These are phyloP conservation scores for Leccinum insolens DNA, from an alignment of 1,284 basidiomycete genomes.

Conservation along the genomic window DNA sequence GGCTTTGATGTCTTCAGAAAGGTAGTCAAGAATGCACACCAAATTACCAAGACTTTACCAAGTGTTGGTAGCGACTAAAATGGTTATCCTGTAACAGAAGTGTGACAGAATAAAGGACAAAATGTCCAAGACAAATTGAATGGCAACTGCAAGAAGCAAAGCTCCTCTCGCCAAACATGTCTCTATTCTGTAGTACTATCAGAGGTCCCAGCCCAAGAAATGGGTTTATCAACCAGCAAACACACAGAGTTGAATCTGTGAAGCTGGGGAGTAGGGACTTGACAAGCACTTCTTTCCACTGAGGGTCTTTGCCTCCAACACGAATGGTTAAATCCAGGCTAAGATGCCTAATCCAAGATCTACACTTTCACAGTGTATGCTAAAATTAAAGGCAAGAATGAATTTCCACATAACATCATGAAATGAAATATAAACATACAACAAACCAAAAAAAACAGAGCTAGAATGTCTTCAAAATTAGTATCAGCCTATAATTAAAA, in stretches of 20 bases:
- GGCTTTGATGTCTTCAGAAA: not conserved
- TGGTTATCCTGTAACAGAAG: not conserved
- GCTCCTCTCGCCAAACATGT: not conserved
- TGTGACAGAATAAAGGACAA: not conserved
- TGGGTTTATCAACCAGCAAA: not conserved
- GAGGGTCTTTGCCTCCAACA: not conserved
- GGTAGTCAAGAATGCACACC: not conserved
- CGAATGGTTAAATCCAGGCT: not conserved
- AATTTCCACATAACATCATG: not conserved
- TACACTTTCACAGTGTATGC: not conserved
- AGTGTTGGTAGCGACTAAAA: not conserved
- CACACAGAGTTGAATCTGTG: constrained; percentile 3
- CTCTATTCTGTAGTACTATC: constrained; percentile 1
- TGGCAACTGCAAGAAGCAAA: constrained; percentile 1
- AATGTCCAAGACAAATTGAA: constrained; percentile 1
- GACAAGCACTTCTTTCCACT: not conserved
- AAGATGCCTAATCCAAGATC: not conserved
- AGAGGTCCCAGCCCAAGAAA: not conserved
- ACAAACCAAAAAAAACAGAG: not conserved
- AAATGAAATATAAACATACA: not conserved
- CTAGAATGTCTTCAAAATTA: not conserved
- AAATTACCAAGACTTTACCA: not conserved
- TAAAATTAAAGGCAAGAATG: not conserved
- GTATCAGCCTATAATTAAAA: not conserved
- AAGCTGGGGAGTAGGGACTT: not conserved